These are phyloP conservation scores for Pichia ethanolica DNA, from an alignment of 805 yeast species.

Conservation along the genomic window DNA sequence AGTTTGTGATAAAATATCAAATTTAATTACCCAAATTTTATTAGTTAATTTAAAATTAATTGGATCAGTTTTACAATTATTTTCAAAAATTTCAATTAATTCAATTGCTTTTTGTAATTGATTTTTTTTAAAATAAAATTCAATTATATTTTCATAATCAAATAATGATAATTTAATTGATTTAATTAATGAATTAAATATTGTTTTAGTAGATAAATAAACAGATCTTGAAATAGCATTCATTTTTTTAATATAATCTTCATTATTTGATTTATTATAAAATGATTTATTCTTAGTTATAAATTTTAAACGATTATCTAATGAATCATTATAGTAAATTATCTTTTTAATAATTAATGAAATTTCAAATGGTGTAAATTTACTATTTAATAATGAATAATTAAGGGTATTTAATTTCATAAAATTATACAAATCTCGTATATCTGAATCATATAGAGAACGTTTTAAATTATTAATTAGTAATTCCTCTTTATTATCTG, in stretches of 20 bases:
- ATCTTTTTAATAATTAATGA: constrained; percentile 9
- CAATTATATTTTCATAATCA: constrained; percentile 23
- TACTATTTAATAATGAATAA: not conserved
- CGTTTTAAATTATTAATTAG: not conserved
- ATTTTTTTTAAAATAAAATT: constrained; percentile 15
- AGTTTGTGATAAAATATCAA: constrained; percentile 20
- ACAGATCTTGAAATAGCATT: not conserved
- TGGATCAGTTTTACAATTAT: constrained; percentile 1
- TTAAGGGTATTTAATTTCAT: not conserved
- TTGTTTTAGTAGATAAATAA: constrained; percentile 1
- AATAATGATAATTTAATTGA: not conserved
- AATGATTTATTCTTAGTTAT: constrained; percentile 1
- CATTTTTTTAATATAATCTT: not conserved
- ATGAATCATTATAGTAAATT: not conserved
- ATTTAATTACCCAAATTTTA: constrained; percentile 19
- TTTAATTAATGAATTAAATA: not conserved
- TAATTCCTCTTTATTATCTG: too few species aligned
- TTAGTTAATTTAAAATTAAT: constrained; percentile 15
- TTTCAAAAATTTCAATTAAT: constrained; percentile 16
- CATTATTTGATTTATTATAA: not conserved
- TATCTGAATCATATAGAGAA: not conserved
- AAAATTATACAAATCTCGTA: constrained; percentile 4
- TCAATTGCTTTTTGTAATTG: constrained; percentile 17
- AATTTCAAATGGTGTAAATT: constrained; percentile 4
- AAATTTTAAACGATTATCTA: constrained; percentile 1